Conservation (phyloP, 2,329 filamentous ascomycete species). For the Mycocentrospora acerina region DNA sequence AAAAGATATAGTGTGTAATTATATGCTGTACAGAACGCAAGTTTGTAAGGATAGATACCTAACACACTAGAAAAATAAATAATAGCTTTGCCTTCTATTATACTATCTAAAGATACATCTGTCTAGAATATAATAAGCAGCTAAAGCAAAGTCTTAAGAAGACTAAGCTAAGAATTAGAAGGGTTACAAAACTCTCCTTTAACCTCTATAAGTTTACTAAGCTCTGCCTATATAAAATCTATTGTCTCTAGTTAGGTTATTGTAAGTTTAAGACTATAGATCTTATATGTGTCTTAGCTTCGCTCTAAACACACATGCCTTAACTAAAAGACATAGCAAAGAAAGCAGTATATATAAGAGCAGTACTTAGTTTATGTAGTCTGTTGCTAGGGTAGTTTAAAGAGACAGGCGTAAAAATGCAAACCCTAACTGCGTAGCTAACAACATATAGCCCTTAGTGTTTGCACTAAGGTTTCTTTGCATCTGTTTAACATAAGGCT, state of each 20-base stretch:
- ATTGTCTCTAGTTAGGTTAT: too few species aligned
- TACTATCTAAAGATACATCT: too few species aligned
- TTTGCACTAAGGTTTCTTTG: not conserved
- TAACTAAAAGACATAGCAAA: not conserved
- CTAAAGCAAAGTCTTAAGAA: too few species aligned
- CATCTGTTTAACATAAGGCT: not conserved
- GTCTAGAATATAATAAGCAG: too few species aligned
- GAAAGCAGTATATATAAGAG: too few species aligned
- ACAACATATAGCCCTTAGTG: not conserved
- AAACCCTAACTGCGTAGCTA: not conserved
- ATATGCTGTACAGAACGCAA: not conserved
- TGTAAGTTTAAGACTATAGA: too few species aligned
- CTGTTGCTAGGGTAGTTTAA: not conserved
- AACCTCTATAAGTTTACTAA: too few species aligned
- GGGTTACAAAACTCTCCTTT: too few species aligned
- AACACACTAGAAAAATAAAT: conserved; percentile 1
- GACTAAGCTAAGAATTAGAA: too few species aligned
- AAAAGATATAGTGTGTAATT: conserved; percentile 1
- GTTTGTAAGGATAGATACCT: conserved; percentile 1
- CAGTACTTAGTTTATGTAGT: too few species aligned
- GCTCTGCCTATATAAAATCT: too few species aligned
- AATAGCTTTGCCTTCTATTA: conserved; percentile 1
- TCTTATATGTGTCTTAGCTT: not conserved
- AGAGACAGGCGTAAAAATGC: conserved; percentile 1
- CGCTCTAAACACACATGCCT: not conserved